phyloP scores from a whole-genome alignment of 2,329 filamentous ascomycete genomes.

The Xylariaceae sp. region DNA sequence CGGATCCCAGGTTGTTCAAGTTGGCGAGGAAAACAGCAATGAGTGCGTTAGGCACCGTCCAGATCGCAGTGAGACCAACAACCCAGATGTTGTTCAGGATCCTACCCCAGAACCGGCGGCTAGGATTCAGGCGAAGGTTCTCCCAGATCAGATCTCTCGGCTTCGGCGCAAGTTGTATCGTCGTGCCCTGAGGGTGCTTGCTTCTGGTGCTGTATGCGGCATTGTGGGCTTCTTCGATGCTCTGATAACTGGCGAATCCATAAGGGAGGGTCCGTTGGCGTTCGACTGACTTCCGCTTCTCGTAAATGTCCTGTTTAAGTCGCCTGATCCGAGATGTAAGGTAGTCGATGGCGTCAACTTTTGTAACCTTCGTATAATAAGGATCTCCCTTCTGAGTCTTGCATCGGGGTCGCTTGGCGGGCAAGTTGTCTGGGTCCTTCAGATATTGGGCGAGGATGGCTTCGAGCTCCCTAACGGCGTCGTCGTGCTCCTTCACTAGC shows the following conservation, averaged over 20 bases:
- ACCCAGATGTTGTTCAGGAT: slow-evolving; percentile 61
- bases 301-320: slow-evolving; percentile 74
- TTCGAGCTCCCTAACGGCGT: slow-evolving; percentile 74
- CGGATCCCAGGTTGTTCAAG: slow-evolving; percentile 66
- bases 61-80: slow-evolving; percentile 66
- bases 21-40: slow-evolving; percentile 90
- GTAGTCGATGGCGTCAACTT: slow-evolving; percentile 89
- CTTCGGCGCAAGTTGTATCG: slow-evolving; percentile 69
- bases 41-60: slow-evolving; percentile 84
- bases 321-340: slow-evolving; percentile 74
- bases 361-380: slow-evolving; percentile 56
- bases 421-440: slow-evolving; percentile 74
- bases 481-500: slow-evolving; percentile 75
- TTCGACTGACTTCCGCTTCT: slow-evolving; percentile 73
- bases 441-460: slow-evolving; percentile 78
- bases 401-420: slow-evolving; percentile 68
- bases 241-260: slow-evolving; percentile 86
- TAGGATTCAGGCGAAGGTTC: slow-evolving; percentile 49
- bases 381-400: slow-evolving; percentile 72
- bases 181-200: slow-evolving; percentile 72
- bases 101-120: slow-evolving; percentile 62
- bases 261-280: slow-evolving; percentile 83
- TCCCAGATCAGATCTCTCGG: slow-evolving; percentile 93
- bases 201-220: slow-evolving; percentile 75
- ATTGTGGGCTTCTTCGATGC: slow-evolving; percentile 76